Evolutionary conservation across 495 filamentous ascomycete species (phyloP), one percentile per base, ranked within the genome.

Genomic region (Delitschia confertaspora): DNA sequence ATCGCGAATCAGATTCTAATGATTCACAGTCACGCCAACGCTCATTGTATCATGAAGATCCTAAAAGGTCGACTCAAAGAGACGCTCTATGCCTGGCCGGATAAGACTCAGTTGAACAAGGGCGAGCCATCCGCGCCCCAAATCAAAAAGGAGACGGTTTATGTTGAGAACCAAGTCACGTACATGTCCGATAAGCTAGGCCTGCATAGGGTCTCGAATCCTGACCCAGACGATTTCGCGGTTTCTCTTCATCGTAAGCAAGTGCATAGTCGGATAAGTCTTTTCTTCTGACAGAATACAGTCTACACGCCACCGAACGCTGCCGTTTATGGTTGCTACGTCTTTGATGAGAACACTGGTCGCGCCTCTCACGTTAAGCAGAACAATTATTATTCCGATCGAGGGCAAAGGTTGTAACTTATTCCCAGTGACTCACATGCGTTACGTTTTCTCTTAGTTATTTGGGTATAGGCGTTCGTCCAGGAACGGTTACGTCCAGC

Each of bases 281-380:
- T n/a, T n/a, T n/a, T n/a, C n/a, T 38, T 54, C 55, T 55, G 55
- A 67, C 13, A 58, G 23, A 14, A 18, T 25, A 25, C 44, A 85
- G 81, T 95, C 32, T 94, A 94, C 57, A 93, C 87, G 1, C 88
- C 88, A 31, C 88, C 88, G 4, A 89, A 93, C 55, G 86, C 87
- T 3, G 82, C 82, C 10, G 75, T 66, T 27, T 67, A 77, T 43
- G 85, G 85, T 1, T 88, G 82, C 57, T 68, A 78, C 45, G 72
- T 84, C 53, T 93, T 81, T 62, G 72, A 85, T 56, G 69, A 71
- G 26, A 63, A 69, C 38, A 91, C 85, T 2, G 83, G 87, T 7
- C 76, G 80, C 62, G 74, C 77, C 41, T 78, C 61, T 43, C 82
- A 85, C 55, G 70, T 86, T 29, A 68, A 73, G 42, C 78, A 79